A percentile compares a stretch with the other conserved stretches of the same genome.
Evolutionary conservation across 2,329 filamentous ascomycete species (phyloP).

Genomic region (Gaeumannomyces sp.): DNA sequence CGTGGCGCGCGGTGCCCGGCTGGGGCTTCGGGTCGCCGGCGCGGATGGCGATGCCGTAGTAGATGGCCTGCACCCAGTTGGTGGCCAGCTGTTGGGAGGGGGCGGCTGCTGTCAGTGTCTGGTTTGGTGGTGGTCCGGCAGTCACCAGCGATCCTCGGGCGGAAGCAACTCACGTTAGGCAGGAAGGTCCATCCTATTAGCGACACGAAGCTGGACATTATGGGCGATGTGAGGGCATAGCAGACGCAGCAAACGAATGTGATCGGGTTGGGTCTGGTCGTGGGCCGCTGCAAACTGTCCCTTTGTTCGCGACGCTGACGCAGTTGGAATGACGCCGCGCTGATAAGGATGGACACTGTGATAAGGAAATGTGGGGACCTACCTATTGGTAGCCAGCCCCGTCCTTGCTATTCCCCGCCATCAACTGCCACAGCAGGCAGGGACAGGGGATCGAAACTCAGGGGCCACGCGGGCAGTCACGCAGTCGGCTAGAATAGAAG

Average conservation of each 20-base stretch:
- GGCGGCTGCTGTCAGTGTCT: neutral
- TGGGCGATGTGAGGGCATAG: slow-evolving; percentile 10
- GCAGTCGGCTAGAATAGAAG: too few species aligned
- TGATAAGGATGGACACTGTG: neutral
- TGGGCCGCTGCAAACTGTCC: slow-evolving; percentile 3
- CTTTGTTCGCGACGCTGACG: neutral
- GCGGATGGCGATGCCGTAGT: slow-evolving; percentile 83
- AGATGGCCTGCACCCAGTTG: slow-evolving; percentile 69
- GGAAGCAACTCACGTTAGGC: slow-evolving; percentile 37
- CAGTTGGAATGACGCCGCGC: too few species aligned
- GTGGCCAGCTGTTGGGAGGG: slow-evolving; percentile 60
- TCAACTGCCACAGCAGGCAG: neutral
- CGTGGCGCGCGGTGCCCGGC: slow-evolving; percentile 61
- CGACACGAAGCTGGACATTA: slow-evolving; percentile 47
- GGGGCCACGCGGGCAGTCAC: too few species aligned
- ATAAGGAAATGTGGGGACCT: neutral
- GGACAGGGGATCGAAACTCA: too few species aligned
- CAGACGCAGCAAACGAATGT: neutral
- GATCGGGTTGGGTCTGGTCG: neutral
- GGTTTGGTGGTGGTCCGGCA: neutral
- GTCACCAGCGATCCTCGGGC: neutral
- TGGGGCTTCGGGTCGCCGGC: slow-evolving; percentile 77
- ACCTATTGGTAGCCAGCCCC: too few species aligned
- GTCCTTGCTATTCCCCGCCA: too few species aligned
- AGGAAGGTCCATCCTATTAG: slow-evolving; percentile 53